Conservation (phyloP, 257 asterid species). For the Parsonsia alboflavescens region DNA sequence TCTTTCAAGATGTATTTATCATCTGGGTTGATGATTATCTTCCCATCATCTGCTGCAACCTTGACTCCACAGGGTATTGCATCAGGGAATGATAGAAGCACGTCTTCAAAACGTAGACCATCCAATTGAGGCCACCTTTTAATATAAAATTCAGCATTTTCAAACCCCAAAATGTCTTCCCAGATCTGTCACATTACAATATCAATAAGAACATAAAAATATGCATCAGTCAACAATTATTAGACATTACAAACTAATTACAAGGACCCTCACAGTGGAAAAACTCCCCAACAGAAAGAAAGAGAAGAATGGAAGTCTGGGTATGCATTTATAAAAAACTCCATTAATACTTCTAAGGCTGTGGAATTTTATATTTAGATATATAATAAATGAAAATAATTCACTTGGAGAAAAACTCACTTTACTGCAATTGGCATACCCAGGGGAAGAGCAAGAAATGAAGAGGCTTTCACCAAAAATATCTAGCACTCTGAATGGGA, state of each 20-base stretch:
- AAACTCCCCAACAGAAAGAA: background rate
- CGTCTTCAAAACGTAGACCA: conserved; percentile 69
- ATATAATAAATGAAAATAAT: too few relatives aligned
- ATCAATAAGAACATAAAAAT: conserved; percentile 6
- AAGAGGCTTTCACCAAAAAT: background rate
- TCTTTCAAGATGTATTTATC: conserved; percentile 71
- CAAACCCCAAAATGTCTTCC: conserved; percentile 97
- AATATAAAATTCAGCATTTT: conserved; percentile 93
- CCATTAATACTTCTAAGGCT: too few relatives aligned
- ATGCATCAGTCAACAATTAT: background rate
- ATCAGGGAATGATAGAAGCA: conserved; percentile 75
- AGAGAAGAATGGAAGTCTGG: background rate
- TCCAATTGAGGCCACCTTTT: conserved; percentile 88
- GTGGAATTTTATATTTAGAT: too few relatives aligned
- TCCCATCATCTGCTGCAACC: conserved; percentile 76
- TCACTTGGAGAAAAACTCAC: background rate
- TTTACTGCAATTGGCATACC: background rate
- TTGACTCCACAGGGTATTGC: conserved; percentile 97
- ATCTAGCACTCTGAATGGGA: background rate
- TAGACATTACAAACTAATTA: background rate
- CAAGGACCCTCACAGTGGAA: conserved; percentile 5
- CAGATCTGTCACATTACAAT: conserved; percentile 62
- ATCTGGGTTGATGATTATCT: conserved; percentile 82
- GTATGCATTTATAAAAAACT: background rate
- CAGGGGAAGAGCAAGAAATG: background rate